These are phyloP conservation scores for Persicaria maculosa DNA, from an alignment of 148 eudicot genomes.

Conservation along the genomic window DNA sequence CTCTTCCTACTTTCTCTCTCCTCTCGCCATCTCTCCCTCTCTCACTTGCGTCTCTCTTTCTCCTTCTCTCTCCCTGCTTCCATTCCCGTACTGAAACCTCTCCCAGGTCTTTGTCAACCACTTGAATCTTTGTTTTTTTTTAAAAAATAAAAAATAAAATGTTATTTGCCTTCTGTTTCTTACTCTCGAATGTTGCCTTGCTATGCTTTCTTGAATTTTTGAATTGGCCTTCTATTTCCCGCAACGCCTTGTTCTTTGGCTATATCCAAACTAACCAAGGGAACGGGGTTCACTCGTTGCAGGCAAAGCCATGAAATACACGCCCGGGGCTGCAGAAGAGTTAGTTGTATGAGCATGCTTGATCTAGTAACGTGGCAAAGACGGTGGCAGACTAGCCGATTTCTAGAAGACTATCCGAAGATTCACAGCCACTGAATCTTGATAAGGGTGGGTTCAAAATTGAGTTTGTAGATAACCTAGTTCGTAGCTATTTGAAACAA, in stretches of 20 bases:
- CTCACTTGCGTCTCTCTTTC: too few relatives aligned
- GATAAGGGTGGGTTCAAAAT: background rate
- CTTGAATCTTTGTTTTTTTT: too few relatives aligned
- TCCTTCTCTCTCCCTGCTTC: too few relatives aligned
- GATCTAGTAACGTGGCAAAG: background rate
- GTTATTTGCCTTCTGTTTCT: too few relatives aligned
- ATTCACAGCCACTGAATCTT: conserved; percentile 5
- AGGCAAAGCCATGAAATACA: conserved; percentile 10
- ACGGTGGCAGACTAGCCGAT: background rate
- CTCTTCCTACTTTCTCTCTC: too few relatives aligned
- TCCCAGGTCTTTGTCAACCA: too few relatives aligned
- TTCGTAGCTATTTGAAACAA: background rate
- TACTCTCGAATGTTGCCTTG: background rate
- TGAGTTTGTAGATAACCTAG: conserved; percentile 11
- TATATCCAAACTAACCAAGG: background rate
- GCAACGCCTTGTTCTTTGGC: background rate
- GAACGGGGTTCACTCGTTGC: background rate
- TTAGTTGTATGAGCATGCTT: background rate
- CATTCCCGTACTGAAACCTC: too few relatives aligned
- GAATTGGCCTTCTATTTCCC: background rate
- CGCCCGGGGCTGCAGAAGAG: background rate
- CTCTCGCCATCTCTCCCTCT: too few relatives aligned
- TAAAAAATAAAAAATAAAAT: too few relatives aligned
- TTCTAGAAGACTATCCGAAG: background rate
- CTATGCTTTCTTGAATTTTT: background rate